Conservation (phyloP, 2,329 filamentous ascomycete genomes). For the Fusarium sp. region DNA sequence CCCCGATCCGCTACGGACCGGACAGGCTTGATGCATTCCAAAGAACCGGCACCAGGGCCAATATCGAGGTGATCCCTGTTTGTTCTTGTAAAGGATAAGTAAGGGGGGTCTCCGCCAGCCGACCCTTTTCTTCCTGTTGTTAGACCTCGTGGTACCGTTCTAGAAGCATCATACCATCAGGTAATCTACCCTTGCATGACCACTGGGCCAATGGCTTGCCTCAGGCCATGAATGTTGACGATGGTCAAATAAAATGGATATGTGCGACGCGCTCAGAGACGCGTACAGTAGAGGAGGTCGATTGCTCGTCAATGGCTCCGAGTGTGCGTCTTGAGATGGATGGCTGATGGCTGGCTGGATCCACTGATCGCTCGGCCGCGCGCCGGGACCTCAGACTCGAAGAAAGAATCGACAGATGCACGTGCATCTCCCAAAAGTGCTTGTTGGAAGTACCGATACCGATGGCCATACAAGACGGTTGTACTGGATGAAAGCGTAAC, state of each 20-base stretch:
- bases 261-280: constrained; percentile 34
- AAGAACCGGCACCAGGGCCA: constrained; percentile 22
- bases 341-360: constrained; percentile 28
- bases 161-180: constrained; percentile 44
- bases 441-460: constrained; percentile 45
- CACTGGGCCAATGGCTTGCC: constrained; percentile 40
- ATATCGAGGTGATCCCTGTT: constrained; percentile 35
- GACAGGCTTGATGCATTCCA: constrained; percentile 40
- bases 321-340: constrained; percentile 8
- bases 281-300: constrained; percentile 23
- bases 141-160: constrained; percentile 38
- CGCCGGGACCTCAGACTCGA: constrained; percentile 24
- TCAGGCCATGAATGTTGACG: constrained; percentile 23
- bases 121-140: constrained; percentile 29
- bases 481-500: constrained; percentile 37
- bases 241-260: constrained; percentile 33
- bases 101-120: constrained; percentile 19
- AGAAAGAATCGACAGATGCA: constrained; percentile 37
- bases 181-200: constrained; percentile 44
- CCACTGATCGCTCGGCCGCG: constrained; percentile 46
- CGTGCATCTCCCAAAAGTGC: constrained; percentile 29
- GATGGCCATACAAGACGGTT: constrained; percentile 17
- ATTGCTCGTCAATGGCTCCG: constrained; percentile 34
- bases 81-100: constrained; percentile 24
- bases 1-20: constrained; percentile 28